Conservation (phyloP, 75 land plant species). For the Selaginella moellendorffii region DNA sequence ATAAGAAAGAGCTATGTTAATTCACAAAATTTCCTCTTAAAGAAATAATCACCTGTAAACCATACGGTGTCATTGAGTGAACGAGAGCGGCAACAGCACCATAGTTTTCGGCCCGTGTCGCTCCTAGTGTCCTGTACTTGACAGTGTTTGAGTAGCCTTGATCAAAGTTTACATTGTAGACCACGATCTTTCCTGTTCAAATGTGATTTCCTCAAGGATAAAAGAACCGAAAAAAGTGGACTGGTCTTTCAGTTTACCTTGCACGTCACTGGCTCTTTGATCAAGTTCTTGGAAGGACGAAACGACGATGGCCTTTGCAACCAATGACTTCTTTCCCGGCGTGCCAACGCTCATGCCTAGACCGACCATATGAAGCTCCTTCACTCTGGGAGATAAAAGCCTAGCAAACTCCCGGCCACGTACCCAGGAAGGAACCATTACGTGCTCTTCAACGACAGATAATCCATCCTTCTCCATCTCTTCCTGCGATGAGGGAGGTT, state of each 20-base stretch:
- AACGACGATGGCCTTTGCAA: conserved; percentile 20
- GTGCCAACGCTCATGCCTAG: conserved; percentile 24
- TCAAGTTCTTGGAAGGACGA: conserved; percentile 27
- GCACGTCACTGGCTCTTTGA: background rate
- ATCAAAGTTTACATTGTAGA: conserved; percentile 19
- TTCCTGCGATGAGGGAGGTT: background rate
- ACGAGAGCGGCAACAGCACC: conserved; percentile 30
- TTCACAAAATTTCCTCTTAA: background rate
- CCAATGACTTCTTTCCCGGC: conserved; percentile 6
- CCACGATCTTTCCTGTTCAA: conserved; percentile 19
- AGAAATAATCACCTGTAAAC: conserved; percentile 14
- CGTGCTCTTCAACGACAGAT: conserved; percentile 15
- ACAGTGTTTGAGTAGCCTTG: conserved; percentile 16
- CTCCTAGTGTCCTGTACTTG: conserved; percentile 16
- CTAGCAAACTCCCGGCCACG: conserved; percentile 24
- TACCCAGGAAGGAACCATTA: conserved; percentile 24
- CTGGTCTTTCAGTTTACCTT: conserved; percentile 10
- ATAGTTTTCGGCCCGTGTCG: conserved; percentile 18
- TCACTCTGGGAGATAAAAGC: conserved; percentile 21
- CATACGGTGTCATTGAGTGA: conserved; percentile 21
- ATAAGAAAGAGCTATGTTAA: background rate
- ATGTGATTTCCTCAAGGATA: too few species aligned
- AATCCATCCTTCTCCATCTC: conserved; percentile 18
- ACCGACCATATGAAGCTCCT: conserved; percentile 15
- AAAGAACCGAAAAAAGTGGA: too few species aligned